Base-by-base conservation (phyloP, 805 yeast genomes). In the Wickerhamomyces chaumierensis region DNA sequence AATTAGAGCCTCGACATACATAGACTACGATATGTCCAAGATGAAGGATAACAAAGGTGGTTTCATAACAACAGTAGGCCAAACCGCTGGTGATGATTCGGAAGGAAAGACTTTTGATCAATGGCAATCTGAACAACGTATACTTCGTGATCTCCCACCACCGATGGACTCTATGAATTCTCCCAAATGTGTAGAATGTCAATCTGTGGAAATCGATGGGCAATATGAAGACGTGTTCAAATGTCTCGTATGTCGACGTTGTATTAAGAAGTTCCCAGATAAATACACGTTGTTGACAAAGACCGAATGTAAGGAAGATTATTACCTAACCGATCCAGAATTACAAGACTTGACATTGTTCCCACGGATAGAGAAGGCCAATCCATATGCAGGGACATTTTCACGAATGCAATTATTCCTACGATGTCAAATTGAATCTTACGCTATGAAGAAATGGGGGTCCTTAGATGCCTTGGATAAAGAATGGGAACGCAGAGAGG, bases 381-480 rank as follows among this genome's bases (percentile, higher is more conserved):
- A 92, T 53, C 99, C 99, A 0, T 95, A 92, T 58, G n/a, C n/a
- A n/a, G 78, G 78, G 2, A 81, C 86, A 1, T 92, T 77, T 60
- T 81, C 86, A 36, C 72, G 92, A 53, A 92, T 92, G 99, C 95
- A 88, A 68, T 66, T 92, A 40, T 92, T 78, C 61, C 60, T 92
- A 34, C 65, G 98, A 42, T 82, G 77, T 52, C 97, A 92, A 52
- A 86, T 92, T n/a, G 98, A 92, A 57, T 85, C 81, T 51, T 84
- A 70, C 60, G 94, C 97, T 0, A 84, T 79, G 63, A 80, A 82
- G 53, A 90, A 92, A 60, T 92, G 98, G 99, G 94, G 92, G 1
- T 81, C 94, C 1, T 71, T 79, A 9, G 95, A 86, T 39, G 86
- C 82, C 0, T 60, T 92, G 31, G 99, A 92, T 57, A 71, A 71